These are phyloP conservation scores for Colletotrichum gigasporum DNA, from an alignment of 2,329 filamentous ascomycete genomes.

Conservation along the genomic window DNA sequence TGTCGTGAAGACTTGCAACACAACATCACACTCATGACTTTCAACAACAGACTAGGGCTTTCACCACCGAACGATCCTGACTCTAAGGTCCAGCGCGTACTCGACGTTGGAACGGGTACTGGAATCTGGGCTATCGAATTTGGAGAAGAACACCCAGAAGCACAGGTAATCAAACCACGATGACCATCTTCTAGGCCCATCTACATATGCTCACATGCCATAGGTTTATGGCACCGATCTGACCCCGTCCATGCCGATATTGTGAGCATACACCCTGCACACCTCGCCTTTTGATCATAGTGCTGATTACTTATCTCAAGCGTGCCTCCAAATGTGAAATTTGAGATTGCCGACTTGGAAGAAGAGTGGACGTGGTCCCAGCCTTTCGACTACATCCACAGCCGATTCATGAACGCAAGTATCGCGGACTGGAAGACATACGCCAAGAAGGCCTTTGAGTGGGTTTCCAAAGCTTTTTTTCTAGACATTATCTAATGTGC, in stretches of 20 bases:
- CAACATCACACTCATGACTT: slow-evolving; percentile 58
- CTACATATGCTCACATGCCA: background rate
- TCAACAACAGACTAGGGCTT: slow-evolving; percentile 37
- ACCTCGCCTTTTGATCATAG: no score
- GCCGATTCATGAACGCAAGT: slow-evolving; percentile 61
- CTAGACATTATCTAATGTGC: slow-evolving; percentile 11
- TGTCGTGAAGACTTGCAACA: slow-evolving; percentile 56
- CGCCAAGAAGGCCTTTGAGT: slow-evolving; percentile 53
- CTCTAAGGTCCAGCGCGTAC: slow-evolving; percentile 15
- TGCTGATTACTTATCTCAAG: slow-evolving; percentile 36
- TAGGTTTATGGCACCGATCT: slow-evolving; percentile 49
- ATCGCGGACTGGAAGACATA: slow-evolving; percentile 62
- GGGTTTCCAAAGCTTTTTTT: background rate
- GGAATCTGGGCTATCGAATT: slow-evolving; percentile 49
- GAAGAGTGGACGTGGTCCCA: slow-evolving; percentile 42
- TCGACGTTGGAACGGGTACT: slow-evolving; percentile 40
- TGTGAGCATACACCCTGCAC: slow-evolving; percentile 34
- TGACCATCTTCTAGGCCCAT: background rate
- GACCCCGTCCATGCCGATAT: slow-evolving; percentile 49
- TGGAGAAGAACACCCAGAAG: slow-evolving; percentile 46
- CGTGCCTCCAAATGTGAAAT: slow-evolving; percentile 48
- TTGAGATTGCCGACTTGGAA: slow-evolving; percentile 48
- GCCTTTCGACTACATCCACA: slow-evolving; percentile 68
- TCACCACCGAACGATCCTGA: slow-evolving; percentile 20
- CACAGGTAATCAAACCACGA: slow-evolving; percentile 34